Evolutionary conservation across 345 rosid species (phyloP).

Genomic region (Brassica nigra): DNA sequence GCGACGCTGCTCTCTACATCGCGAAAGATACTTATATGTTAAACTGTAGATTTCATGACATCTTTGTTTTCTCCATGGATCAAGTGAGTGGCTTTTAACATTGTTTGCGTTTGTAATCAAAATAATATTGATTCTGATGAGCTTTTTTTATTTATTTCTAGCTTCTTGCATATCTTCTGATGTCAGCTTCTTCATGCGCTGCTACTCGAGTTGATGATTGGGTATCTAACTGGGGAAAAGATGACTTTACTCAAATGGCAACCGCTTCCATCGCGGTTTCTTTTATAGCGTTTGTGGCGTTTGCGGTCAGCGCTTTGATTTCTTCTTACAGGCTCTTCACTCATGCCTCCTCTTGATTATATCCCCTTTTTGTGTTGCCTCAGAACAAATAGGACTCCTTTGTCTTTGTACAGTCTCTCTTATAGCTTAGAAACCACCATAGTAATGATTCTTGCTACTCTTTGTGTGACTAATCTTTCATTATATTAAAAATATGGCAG

Average conservation of each 20-base stretch:
- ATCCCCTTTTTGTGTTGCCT: background rate
- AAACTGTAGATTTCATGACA: constrained; percentile 51
- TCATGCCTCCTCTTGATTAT: constrained; percentile 41
- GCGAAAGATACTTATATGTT: constrained; percentile 55
- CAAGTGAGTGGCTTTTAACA: constrained; percentile 56
- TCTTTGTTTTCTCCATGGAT: constrained; percentile 80
- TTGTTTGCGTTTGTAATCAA: background rate
- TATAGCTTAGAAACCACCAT: constrained; percentile 18
- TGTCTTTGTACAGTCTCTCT: constrained; percentile 34
- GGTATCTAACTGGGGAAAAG: constrained; percentile 99
- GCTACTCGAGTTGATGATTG: constrained; percentile 94
- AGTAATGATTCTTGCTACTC: constrained; percentile 2
- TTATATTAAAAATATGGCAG: too few species aligned
- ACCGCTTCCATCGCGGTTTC: constrained; percentile 84
- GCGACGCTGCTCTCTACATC: constrained; percentile 58
- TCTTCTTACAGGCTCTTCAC: constrained; percentile 73
- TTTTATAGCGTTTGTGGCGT: constrained; percentile 76
- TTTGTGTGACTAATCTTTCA: too few species aligned
- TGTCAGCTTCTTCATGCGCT: constrained; percentile 89
- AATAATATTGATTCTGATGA: constrained; percentile 31
- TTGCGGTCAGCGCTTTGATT: constrained; percentile 73
- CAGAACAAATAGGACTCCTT: background rate
- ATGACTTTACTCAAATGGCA: constrained; percentile 91
- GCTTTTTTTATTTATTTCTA: background rate
- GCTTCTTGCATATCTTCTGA: constrained; percentile 73